These are phyloP conservation scores for Manihot esculenta DNA, from an alignment of 441 rosid genomes.

Conservation along the genomic window DNA sequence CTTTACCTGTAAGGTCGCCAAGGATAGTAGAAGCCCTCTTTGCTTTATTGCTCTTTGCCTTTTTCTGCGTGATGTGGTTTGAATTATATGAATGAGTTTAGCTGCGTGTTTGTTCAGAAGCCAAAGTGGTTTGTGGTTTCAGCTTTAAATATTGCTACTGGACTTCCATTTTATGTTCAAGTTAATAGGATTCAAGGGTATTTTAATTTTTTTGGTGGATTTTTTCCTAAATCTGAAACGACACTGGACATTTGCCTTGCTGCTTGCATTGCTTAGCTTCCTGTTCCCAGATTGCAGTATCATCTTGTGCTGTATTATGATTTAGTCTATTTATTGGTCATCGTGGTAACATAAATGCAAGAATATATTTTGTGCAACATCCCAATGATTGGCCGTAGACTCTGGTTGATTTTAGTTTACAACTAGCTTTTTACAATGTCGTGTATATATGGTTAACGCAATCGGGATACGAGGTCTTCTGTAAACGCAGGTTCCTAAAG, in stretches of 20 bases:
- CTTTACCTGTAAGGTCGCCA: not conserved
- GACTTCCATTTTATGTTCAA: not conserved
- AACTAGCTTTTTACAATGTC: no score
- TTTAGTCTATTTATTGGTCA: no score
- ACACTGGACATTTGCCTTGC: not conserved
- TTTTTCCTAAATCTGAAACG: not conserved
- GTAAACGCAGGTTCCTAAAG: no score
- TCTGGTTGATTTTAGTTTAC: no score
- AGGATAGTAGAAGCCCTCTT: not conserved
- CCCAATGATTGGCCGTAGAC: no score
- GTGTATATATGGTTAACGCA: no score
- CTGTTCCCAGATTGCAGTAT: not conserved
- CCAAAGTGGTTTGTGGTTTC: not conserved
- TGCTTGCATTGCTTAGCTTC: not conserved
- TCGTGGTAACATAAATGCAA: no score
- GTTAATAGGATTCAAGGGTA: not conserved
- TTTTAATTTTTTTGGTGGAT: not conserved
- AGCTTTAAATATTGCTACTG: not conserved
- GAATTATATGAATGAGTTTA: not conserved
- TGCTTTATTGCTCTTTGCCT: not conserved
- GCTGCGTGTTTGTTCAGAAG: not conserved
- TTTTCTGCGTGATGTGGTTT: not conserved
- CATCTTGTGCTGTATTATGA: not conserved
- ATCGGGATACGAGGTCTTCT: no score
- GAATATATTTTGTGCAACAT: no score